phyloP scores from a whole-genome alignment of 495 filamentous ascomycete species.

The Aspergillus diversus region DNA sequence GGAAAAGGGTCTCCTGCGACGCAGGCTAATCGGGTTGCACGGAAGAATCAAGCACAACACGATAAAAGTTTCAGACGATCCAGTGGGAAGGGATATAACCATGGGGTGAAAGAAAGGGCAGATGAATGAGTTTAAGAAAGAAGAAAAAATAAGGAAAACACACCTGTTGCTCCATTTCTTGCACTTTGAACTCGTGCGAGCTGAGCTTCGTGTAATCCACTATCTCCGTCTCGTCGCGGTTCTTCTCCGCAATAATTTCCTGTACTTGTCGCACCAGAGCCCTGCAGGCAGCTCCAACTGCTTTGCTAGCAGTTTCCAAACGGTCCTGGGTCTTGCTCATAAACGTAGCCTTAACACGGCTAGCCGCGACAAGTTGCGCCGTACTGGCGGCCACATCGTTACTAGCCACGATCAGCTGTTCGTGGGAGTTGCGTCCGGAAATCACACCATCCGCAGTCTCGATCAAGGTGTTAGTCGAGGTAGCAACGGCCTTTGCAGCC shows the following conservation, averaged over 20 bases:
- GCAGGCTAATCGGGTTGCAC: neutral
- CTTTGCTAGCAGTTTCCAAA: conserved; percentile 89
- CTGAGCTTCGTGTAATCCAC: conserved; percentile 87
- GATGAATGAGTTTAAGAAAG: neutral
- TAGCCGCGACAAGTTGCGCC: conserved; percentile 93
- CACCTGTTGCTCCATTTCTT: conserved; percentile 99
- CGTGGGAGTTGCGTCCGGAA: conserved; percentile 84
- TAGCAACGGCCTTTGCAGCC: conserved; percentile 92
- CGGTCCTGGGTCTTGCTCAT: conserved; percentile 95
- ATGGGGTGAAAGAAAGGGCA: no score
- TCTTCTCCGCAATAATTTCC: conserved; percentile 84
- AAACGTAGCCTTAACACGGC: conserved; percentile 94
- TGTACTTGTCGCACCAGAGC: conserved; percentile 91
- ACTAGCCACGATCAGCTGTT: conserved; percentile 96
- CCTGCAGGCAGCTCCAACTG: conserved; percentile 86
- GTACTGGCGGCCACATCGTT: conserved; percentile 97
- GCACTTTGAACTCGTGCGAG: conserved; percentile 94
- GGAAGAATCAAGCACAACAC: no score
- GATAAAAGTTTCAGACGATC: neutral
- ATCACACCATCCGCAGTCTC: conserved; percentile 98
- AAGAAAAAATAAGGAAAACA: conserved; percentile 35
- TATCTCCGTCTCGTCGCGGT: conserved; percentile 72
- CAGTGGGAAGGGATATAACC: no score
- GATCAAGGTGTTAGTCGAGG: conserved; percentile 90
- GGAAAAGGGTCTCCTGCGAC: neutral